phyloP scores from a whole-genome alignment of 1,139 yeast genomes.

The Candida tunisiensis region DNA sequence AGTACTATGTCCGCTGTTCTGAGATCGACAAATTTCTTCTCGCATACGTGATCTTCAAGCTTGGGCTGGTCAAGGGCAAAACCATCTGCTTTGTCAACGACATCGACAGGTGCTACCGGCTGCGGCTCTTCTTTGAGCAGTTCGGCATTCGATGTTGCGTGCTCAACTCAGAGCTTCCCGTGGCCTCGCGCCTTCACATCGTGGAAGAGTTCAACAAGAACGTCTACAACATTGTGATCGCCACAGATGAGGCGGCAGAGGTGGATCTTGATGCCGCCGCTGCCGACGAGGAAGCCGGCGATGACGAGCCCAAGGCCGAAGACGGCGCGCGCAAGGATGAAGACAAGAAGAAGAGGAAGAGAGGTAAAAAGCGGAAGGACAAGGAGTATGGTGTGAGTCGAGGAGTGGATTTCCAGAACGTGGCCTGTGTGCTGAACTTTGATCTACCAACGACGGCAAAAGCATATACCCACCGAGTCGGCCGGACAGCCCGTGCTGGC shows the following conservation, averaged over 20 bases:
- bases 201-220: constrained; percentile 91
- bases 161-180: constrained; percentile 81
- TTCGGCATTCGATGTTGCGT: constrained; percentile 86
- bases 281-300: constrained; percentile 17
- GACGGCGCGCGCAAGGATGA: constrained; percentile 6
- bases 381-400: constrained; percentile 86
- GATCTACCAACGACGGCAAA: constrained; percentile 86
- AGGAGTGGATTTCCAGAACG: constrained; percentile 93
- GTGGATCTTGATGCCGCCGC: constrained; percentile 29
- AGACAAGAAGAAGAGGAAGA: constrained; percentile 5
- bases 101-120: constrained; percentile 88
- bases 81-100: constrained; percentile 82
- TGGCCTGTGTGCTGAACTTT: constrained; percentile 90
- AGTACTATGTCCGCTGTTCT: constrained; percentile 70
- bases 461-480: constrained; percentile 86
- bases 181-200: constrained; percentile 84
- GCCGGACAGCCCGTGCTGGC: constrained; percentile 97
- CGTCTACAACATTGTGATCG: constrained; percentile 74
- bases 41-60: constrained; percentile 81
- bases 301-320: constrained; percentile 7
- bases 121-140: constrained; percentile 82
- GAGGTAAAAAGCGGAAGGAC: constrained; percentile 13
- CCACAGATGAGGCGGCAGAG: constrained; percentile 74
- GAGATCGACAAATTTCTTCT: constrained; percentile 88
- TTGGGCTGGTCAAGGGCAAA: constrained; percentile 80